A percentile compares a stretch with the other conserved stretches of the same genome.
phyloP scores from a whole-genome alignment of 176 grass and related monocot species.

The Phoenix dactylifera region DNA sequence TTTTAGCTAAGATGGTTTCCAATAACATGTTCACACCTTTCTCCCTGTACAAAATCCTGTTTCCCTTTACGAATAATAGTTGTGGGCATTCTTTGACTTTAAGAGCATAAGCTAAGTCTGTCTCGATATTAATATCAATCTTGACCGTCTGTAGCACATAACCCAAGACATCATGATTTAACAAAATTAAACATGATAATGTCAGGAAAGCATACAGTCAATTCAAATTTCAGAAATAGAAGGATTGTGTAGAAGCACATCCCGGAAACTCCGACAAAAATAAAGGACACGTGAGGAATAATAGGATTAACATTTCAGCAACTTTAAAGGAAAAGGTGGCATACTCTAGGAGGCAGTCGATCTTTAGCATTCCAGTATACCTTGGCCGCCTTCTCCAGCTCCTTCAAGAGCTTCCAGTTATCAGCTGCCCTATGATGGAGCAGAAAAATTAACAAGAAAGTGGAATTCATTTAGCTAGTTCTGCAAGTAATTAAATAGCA shows the following conservation, averaged over 20 bases:
- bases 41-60: slow-evolving; percentile 81
- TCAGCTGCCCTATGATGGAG: slow-evolving; percentile 50
- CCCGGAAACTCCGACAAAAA: too few species aligned
- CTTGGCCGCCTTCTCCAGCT: slow-evolving; percentile 80
- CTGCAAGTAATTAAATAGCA: too few species aligned
- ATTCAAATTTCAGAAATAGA: too few species aligned
- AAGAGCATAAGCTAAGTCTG: slow-evolving; percentile 72
- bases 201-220: background rate
- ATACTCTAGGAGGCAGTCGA: slow-evolving; percentile 67
- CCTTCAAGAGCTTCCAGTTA: slow-evolving; percentile 85
- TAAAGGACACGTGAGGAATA: background rate
- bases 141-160: slow-evolving; percentile 72
- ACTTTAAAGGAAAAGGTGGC: background rate
- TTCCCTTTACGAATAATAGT: slow-evolving; percentile 82
- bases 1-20: too few species aligned
- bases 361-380: slow-evolving; percentile 93
- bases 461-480: too few species aligned
- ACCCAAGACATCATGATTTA: background rate
- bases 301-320: background rate
- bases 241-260: too few species aligned
- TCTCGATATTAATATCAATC: slow-evolving; percentile 89
- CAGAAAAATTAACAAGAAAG: slow-evolving; percentile 5
- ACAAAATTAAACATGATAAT: background rate
- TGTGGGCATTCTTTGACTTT: slow-evolving; percentile 81
- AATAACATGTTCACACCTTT: slow-evolving; percentile 43